Conservation (phyloP, 306 rosid species). For the Acacia melanoxylon region DNA sequence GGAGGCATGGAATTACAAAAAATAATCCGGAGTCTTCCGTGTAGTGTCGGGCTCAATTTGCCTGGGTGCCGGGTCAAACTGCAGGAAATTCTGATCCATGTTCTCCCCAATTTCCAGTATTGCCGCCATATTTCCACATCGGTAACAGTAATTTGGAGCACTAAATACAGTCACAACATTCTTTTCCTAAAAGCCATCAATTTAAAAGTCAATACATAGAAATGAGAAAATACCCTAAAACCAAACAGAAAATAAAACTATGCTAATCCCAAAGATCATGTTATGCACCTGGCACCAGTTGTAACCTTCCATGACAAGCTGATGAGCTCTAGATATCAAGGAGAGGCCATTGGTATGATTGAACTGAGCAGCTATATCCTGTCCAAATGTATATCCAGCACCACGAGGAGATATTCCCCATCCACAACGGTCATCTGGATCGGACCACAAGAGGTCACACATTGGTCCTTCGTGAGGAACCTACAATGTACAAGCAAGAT, state of each 20-base stretch:
- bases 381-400: constrained; percentile 98
- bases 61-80: constrained; percentile 98
- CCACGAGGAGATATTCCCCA: constrained; percentile 99
- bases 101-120: constrained; percentile 95
- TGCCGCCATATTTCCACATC: constrained; percentile 99
- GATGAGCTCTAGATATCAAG: constrained; percentile 96
- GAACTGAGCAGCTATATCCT: constrained; percentile 95
- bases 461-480: constrained; percentile 99
- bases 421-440: constrained; percentile 99
- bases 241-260: background rate
- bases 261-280: background rate
- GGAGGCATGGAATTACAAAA: constrained; percentile 70
- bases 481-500: constrained; percentile 40
- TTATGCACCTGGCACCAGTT: constrained; percentile 96
- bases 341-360: constrained; percentile 94
- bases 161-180: constrained; percentile 98
- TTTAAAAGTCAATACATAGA: constrained; percentile 28
- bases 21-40: constrained; percentile 98
- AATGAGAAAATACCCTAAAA: background rate
- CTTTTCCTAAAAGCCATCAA: constrained; percentile 68
- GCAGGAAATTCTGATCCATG: constrained; percentile 99
- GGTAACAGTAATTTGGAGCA: constrained; percentile 96
- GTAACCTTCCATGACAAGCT: constrained; percentile 99
- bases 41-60: constrained; percentile 97
- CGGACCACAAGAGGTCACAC: constrained; percentile 99